Percentiles rank a stretch among this genome's conserved stretches.
Conservation (phyloP, 805 yeast genomes). For the Metschnikowia picachoensis region DNA sequence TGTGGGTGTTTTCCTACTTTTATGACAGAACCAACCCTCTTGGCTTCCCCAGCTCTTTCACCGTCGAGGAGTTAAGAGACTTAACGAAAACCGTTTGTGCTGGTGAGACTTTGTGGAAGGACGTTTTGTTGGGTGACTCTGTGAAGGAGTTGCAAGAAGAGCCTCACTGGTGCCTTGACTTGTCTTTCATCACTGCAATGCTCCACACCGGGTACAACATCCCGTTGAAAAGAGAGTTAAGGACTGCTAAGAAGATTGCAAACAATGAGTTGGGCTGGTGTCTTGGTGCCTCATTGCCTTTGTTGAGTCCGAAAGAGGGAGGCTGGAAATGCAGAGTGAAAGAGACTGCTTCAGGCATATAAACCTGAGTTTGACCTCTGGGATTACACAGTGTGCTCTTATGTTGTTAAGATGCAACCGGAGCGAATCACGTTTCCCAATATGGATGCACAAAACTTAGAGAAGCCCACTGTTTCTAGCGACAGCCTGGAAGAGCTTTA, state of each 20-base stretch:
- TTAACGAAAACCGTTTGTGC: conserved; percentile 81
- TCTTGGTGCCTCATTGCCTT: conserved; percentile 92
- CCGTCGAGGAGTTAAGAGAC: conserved; percentile 77
- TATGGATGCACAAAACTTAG: too few relatives aligned
- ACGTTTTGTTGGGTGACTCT: conserved; percentile 61
- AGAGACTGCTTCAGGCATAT: conserved; percentile 8
- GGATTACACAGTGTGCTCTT: not conserved
- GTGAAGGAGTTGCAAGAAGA: conserved; percentile 63
- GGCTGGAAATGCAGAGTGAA: conserved; percentile 67
- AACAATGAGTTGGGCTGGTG: conserved; percentile 98
- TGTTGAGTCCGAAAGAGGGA: conserved; percentile 56
- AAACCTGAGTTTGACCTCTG: not conserved
- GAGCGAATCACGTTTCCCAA: too few relatives aligned
- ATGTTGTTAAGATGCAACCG: not conserved
- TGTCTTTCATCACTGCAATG: conserved; percentile 84
- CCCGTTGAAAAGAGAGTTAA: conserved; percentile 83
- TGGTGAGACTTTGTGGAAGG: conserved; percentile 77
- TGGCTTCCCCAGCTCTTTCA: conserved; percentile 91
- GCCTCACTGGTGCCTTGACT: conserved; percentile 93
- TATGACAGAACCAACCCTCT: conserved; percentile 92
- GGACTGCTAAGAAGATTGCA: conserved; percentile 85
- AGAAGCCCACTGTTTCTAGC: too few relatives aligned
- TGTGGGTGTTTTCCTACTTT: conserved; percentile 90
- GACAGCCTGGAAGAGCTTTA: too few relatives aligned
- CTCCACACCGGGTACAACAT: conserved; percentile 96